phyloP scores from a whole-genome alignment of 345 rosid species.

The Laguncularia racemosa region DNA sequence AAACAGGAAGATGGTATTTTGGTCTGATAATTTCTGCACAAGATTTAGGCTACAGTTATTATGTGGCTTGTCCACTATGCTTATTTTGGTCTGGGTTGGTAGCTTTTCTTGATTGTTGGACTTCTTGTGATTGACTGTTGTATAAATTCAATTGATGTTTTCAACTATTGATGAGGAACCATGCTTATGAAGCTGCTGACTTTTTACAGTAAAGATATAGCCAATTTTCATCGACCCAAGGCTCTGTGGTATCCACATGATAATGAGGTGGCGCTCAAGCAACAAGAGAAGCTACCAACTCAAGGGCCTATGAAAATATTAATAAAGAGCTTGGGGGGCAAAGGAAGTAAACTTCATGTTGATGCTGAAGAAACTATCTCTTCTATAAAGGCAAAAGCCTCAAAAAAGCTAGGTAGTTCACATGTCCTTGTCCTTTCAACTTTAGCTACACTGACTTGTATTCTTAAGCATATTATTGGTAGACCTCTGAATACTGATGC shows the following conservation, averaged over 20 bases:
- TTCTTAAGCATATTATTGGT: neutral
- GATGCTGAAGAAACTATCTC: conserved; percentile 73
- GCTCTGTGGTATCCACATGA: conserved; percentile 95
- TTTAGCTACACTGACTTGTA: conserved; percentile 17
- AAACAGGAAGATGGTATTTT: too few species aligned
- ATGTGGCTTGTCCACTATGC: too few species aligned
- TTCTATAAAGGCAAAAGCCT: conserved; percentile 81
- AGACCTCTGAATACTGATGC: too few species aligned
- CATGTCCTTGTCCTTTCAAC: too few species aligned
- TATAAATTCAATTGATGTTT: neutral
- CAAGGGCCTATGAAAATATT: conserved; percentile 81
- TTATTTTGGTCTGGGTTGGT: too few species aligned
- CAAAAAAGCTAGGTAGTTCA: conserved; percentile 76
- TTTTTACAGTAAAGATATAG: conserved; percentile 76
- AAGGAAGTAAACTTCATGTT: conserved; percentile 88
- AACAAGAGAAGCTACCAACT: conserved; percentile 71
- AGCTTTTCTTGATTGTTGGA: too few species aligned
- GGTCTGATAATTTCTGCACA: neutral
- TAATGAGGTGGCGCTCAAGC: conserved; percentile 85
- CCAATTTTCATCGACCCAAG: conserved; percentile 94
- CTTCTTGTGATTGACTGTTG: too few species aligned
- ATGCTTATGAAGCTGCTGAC: neutral
- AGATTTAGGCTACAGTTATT: neutral
- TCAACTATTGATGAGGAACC: neutral
- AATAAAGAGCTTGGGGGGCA: conserved; percentile 94